A percentile compares a stretch with the other conserved stretches of the same genome.
Evolutionary conservation across 495 filamentous ascomycete genomes (phyloP).

Genomic region (Penicillium ochrochloron): DNA sequence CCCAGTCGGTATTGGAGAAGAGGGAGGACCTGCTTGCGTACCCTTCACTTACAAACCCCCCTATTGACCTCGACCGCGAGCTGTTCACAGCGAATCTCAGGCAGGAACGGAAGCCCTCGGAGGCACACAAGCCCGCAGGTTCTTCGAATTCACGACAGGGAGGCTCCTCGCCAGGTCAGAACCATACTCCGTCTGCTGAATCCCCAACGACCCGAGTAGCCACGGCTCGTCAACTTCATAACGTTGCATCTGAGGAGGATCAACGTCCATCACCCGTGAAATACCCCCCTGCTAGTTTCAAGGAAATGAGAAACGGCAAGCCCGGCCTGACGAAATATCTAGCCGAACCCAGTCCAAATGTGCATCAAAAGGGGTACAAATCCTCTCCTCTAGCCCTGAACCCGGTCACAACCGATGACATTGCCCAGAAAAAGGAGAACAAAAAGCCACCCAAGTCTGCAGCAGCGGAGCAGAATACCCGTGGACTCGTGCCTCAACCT

Average conservation of each 20-base stretch:
- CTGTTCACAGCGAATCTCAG: conserved; percentile 38
- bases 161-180: neutral
- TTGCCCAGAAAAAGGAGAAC: neutral
- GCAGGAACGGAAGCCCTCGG: conserved; percentile 21
- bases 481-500: neutral
- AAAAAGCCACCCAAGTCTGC: neutral
- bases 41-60: neutral
- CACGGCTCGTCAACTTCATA: conserved; percentile 16
- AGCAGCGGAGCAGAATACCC: neutral
- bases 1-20: neutral
- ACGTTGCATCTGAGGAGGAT: neutral
- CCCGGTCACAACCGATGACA: conserved; percentile 21
- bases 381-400: conserved; percentile 42
- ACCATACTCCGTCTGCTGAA: conserved; percentile 6
- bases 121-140: neutral
- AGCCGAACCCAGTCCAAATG: conserved; percentile 18
- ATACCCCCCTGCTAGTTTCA: neutral
- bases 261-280: neutral
- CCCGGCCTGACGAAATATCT: conserved; percentile 13
- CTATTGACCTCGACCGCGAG: conserved; percentile 35
- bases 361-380: conserved; percentile 33
- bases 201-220: conserved; percentile 3
- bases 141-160: neutral
- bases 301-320: neutral
- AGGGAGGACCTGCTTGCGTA: neutral